Base-by-base conservation (phyloP, 164 flowering plant genomes). In the Magnolia kwangsiensis region DNA sequence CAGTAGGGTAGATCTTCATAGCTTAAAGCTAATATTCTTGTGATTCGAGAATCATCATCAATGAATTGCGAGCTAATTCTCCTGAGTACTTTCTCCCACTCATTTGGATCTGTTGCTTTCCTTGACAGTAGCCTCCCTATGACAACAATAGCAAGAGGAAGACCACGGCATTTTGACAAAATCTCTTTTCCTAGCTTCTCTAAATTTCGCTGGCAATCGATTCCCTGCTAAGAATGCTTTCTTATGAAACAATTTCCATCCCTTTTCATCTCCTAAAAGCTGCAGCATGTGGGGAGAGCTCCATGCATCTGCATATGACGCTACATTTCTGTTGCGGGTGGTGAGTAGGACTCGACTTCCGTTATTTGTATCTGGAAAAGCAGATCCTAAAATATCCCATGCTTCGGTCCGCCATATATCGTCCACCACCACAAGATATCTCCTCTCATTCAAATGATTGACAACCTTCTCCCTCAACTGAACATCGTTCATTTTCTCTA, bases 131-230 rank as follows among this genome's bases (percentile, higher is more conserved):
- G 75, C 24, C 91, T 85, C 69, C 84, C 91, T 3, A 87, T 78
- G 8, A 85, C 89, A 72, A 79, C 83, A 77, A 85, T 83, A 18
- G 90, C 88, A 31, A 89, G 69, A 9, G 91, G 91, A 58, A 87
- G 84, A 14, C 59, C 90, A 8, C 77, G 76, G 49, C 90, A 89
- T 67, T 86, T 86, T 23, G 76, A 77, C 7, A 89, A 87, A 55
- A 89, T 81, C 76, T 86, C 88, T 72, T 79, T 78, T 21, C 84
- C 88, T 9, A 84, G 50, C 9, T 5, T 24, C 73, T 74, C 81
- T 37, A 88, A 79, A 14, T 82, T 83, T 20, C 78, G 66, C 23
- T 76, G 8, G 9, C 87, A 82, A 18, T 63, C 71, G 1, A 86
- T 84, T 31, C 65, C 69, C 19, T 20, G 72, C 79, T 0, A 86